Conservation (phyloP, 1,284 basidiomycete species). For the Chalciporus sp. region DNA sequence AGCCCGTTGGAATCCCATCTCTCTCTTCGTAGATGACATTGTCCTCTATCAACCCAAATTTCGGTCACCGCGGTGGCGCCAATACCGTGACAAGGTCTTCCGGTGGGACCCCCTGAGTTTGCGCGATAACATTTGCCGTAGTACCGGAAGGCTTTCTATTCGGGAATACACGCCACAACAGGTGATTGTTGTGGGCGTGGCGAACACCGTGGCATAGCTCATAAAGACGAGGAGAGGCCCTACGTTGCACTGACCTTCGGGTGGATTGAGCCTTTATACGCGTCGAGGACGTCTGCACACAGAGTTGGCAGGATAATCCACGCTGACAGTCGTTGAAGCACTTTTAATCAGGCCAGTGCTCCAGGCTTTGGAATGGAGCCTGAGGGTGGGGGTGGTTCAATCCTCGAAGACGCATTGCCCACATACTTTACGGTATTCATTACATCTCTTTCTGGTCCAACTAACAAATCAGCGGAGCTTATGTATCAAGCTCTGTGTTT, state of each 20-base stretch:
- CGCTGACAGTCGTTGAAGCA: too few species aligned
- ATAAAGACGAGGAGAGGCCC: not conserved
- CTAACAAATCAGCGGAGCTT: too few species aligned
- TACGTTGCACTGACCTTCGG: too few species aligned
- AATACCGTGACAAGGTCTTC: not conserved
- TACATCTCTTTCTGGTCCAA: too few species aligned
- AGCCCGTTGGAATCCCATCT: not conserved
- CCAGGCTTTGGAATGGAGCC: not conserved
- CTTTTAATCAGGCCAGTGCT: too few species aligned
- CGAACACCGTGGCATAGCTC: not conserved
- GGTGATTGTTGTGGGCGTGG: not conserved
- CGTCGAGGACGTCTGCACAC: too few species aligned
- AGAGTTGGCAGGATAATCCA: too few species aligned
- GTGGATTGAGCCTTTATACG: too few species aligned
- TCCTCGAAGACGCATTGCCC: not conserved
- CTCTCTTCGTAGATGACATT: constrained; percentile 2
- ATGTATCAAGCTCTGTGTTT: too few species aligned
- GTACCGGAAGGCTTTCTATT: not conserved
- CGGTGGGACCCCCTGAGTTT: too few species aligned
- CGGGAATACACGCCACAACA: not conserved
- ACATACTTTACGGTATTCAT: not conserved
- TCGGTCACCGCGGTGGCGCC: not conserved
- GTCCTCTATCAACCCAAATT: not conserved
- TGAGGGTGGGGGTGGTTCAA: not conserved
- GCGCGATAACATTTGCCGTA: not conserved